These are phyloP conservation scores for Suillus hirtellus DNA, from an alignment of 768 basidiomycete genomes.

Conservation along the genomic window DNA sequence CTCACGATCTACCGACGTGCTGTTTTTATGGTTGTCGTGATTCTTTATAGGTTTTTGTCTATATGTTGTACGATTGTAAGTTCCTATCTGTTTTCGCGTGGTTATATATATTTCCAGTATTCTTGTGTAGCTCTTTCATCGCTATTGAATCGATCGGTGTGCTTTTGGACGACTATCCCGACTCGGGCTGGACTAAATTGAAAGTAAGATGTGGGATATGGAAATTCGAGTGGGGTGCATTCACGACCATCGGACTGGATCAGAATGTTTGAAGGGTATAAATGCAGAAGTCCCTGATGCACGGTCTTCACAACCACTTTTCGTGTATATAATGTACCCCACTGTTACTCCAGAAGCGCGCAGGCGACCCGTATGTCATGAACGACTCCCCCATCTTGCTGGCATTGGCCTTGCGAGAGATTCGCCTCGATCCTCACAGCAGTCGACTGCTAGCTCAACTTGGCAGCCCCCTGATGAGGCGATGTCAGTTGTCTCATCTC, in stretches of 20 bases:
- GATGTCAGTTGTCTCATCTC: not conserved
- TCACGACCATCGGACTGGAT: constrained; percentile 2
- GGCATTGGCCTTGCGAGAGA: constrained; percentile 1
- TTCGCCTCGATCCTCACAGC: not conserved
- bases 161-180: not conserved
- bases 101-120: constrained; percentile 10
- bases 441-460: constrained; percentile 5
- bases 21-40: constrained; percentile 11
- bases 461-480: not conserved
- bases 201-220: not conserved
- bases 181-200: constrained; percentile 1
- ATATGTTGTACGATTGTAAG: constrained; percentile 20
- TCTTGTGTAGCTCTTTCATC: constrained; percentile 6
- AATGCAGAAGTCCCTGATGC: not conserved
- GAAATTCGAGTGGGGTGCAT: not conserved
- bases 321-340: not conserved
- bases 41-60: constrained; percentile 20
- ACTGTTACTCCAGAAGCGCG: not conserved
- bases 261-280: not conserved
- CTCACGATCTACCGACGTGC: not conserved
- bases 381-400: constrained; percentile 7
- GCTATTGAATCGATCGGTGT: constrained; percentile 6
- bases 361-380: constrained; percentile 2
- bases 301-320: not conserved
- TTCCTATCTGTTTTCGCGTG: constrained; percentile 21